Conservation (phyloP, 2,329 filamentous ascomycete genomes). For the Penicillium paneum region DNA sequence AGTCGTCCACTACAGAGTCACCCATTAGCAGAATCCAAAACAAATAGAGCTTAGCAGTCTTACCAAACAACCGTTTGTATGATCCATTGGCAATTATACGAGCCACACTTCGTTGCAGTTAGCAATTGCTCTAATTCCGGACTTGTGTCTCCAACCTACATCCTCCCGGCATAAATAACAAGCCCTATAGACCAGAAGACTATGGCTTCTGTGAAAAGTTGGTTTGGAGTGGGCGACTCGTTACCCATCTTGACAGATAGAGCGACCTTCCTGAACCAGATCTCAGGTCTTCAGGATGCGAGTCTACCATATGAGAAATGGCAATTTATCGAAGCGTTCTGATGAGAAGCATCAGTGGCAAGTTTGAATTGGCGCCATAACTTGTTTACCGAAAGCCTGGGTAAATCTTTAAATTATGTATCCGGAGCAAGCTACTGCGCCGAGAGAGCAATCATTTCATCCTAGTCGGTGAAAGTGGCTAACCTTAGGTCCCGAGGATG, state of each 20-base stretch:
- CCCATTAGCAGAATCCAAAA: neutral
- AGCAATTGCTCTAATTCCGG: neutral
- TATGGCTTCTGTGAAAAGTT: conserved; percentile 29
- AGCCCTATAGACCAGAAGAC: conserved; percentile 33
- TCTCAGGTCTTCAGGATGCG: neutral
- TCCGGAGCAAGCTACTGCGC: neutral
- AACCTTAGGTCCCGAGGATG: conserved; percentile 1
- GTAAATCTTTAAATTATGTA: neutral
- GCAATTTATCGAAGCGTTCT: neutral
- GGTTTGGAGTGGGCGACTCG: conserved; percentile 28
- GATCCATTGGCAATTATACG: conserved; percentile 30
- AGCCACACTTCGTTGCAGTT: conserved; percentile 18
- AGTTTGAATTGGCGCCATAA: neutral
- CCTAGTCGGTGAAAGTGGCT: conserved; percentile 10
- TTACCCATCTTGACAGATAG: conserved; percentile 26
- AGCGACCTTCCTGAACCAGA: neutral
- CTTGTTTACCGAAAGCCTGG: neutral
- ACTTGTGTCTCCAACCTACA: conserved; percentile 20
- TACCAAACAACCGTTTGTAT: conserved; percentile 30
- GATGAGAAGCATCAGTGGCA: conserved; percentile 1
- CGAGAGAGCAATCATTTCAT: neutral
- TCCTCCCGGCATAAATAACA: conserved; percentile 28
- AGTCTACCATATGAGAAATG: conserved; percentile 5
- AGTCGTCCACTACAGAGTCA: conserved; percentile 35
- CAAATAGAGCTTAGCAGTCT: neutral